Evolutionary conservation across 129 eudicot genomes (phyloP).

Genomic region (Tagetes erecta): DNA sequence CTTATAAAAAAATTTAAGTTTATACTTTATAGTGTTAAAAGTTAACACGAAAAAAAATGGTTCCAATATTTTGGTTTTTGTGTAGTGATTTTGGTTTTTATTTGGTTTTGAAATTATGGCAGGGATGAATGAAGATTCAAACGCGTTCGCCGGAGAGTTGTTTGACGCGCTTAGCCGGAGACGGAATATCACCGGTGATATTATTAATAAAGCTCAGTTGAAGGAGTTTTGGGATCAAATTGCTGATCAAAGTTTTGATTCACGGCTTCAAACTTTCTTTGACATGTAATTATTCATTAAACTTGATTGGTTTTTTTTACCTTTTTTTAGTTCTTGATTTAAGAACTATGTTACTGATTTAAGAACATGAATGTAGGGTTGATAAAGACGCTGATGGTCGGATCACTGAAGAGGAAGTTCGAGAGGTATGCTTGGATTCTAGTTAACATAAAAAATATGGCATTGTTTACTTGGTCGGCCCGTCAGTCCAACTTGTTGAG

Average conservation of each 20-base stretch:
- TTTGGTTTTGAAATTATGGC: not conserved
- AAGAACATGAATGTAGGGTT: constrained; percentile 5
- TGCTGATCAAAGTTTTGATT: constrained; percentile 9
- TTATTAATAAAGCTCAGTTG: constrained; percentile 1
- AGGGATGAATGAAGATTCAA: constrained; percentile 13
- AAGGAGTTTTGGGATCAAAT: constrained; percentile 18
- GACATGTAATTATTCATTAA: not conserved
- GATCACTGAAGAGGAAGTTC: constrained; percentile 1
- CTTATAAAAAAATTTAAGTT: no score
- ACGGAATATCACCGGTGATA: not conserved
- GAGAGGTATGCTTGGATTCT: not conserved
- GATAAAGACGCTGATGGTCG: constrained; percentile 19
- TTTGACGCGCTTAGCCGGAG: constrained; percentile 13
- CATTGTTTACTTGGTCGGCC: not conserved
- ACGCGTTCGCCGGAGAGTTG: not conserved
- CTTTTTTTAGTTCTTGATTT: not conserved
- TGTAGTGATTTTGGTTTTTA: not conserved
- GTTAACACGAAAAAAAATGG: no score
- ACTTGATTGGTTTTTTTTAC: not conserved
- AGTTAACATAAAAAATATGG: not conserved
- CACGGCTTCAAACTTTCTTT: constrained; percentile 18
- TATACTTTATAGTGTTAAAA: no score
- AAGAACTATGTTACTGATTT: not conserved
- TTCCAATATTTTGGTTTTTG: not conserved
- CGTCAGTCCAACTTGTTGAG: not conserved